Evolutionary conservation across 139 green algal genomes (phyloP), one percentile per base, ranked within the genome.

Genomic region (Diplosphaera chodatii): DNA sequence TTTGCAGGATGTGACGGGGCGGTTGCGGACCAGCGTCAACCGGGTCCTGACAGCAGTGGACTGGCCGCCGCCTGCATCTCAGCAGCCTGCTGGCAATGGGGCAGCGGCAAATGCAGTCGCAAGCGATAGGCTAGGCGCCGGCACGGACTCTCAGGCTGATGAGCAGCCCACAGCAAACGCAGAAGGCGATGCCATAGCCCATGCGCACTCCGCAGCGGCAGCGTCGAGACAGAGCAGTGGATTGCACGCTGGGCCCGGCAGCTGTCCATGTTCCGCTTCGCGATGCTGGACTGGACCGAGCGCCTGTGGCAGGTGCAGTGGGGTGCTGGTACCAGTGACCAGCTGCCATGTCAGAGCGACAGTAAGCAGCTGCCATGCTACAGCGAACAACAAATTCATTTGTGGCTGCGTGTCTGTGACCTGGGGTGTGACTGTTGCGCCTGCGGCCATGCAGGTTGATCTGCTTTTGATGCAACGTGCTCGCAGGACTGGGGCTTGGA

Each of bases 401-500:
- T n/a, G n/a, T n/a, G n/a, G n/a, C n/a, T n/a, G n/a, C n/a, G n/a
- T n/a, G n/a, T n/a, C n/a, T n/a, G n/a, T n/a, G n/a, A n/a, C n/a
- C n/a, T n/a, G n/a, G n/a, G n/a, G n/a, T n/a, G n/a, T n/a, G n/a
- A n/a, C n/a, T n/a, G n/a, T n/a, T n/a, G n/a, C n/a, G n/a, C n/a
- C n/a, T n/a, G n/a, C n/a, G n/a, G n/a, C n/a, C n/a, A n/a, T n/a
- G n/a, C n/a, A n/a, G n/a, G n/a, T n/a, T n/a, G n/a, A n/a, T n/a
- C n/a, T n/a, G n/a, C n/a, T n/a, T n/a, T n/a, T 21, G 37, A 8
- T 48, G 37, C 8, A 48, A 16, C 18, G 0, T 62, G 33, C 32
- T n/a, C 70, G 78, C 70, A 68, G 65, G 69, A 67, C 10, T 88
- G 80, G 84, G 80, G 80, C 2, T 18, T 80, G 33, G 86, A 91